Evolutionary conservation across 108 stramenopile species (phyloP), one percentile per base, ranked within the genome.

Genomic region (Stephanodiscus triporus): DNA sequence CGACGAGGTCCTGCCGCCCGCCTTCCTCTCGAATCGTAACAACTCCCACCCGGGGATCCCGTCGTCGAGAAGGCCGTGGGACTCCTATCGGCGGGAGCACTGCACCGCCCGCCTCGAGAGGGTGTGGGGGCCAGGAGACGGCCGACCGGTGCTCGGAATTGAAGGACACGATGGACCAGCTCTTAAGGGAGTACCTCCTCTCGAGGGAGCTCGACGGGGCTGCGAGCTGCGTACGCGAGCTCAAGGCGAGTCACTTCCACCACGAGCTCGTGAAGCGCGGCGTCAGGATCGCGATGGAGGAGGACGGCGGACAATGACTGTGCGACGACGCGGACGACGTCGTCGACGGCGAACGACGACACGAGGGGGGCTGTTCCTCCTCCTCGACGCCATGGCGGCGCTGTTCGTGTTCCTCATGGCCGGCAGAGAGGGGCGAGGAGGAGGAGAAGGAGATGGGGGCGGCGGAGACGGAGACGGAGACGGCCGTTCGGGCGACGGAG

Each of bases 261-360:
- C 98, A 99, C 70, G 98, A 99, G 78, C 85, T 97, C 20, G 91
- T 99, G 47, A 99, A 99, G 77, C 92, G 98, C 14, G 98, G 96
- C 23, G 92, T 97, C 20, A 85, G 83, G 59, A 81, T 92, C 49
- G 92, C 95, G 40, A 92, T 98, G 81, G 92, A 93, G 69, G 73
- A 84, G 68, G 93, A 95, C 59, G 93, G 89, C 36, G 87, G 84
- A n/a, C n/a, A n/a, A n/a, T n/a, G n/a, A n/a, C n/a, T n/a, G n/a
- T n/a, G n/a, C n/a, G n/a, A n/a, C n/a, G n/a, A n/a, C n/a, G n/a
- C 40, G 84, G 68, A 55, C 68, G 82, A 40, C 40, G 14, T 60
- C 78, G 24, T 29, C 23, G 29, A 55, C 55, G 6, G n/a, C 29
- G 26, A 10, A 50, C 19, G 49, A 50, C 7, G 9, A n/a, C n/a